Base-by-base conservation (phyloP, 352 stramenopile genomes). In the Phytophthora hibernalis region DNA sequence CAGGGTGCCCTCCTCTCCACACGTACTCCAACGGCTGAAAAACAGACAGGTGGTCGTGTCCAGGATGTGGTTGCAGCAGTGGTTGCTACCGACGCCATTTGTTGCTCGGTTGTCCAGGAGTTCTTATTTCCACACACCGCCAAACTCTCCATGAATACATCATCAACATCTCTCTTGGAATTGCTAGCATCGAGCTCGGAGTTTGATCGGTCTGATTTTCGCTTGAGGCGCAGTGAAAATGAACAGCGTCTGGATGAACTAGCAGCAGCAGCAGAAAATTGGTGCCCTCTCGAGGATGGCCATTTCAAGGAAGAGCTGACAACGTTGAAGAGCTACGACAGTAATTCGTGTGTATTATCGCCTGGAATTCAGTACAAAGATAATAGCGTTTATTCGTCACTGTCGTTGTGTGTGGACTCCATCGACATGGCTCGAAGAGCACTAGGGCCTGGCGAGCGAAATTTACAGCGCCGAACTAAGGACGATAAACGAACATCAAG, bases 371-470 rank as follows among this genome's bases (percentile, higher is more conserved):
- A 16, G 1, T 33, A 22, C n/a, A 52, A 68, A 48, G 59, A 69
- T 9, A 62, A 49, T 24, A 30, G 42, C 15, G 21, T 59, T 6
- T 37, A 65, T 7, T 54, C 52, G 12, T 61, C 68, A 15, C 48
- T 86, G 31, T 68, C 72, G 12, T 52, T 71, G 9, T 86, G 77
- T 55, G 48, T 84, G 2, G 75, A 82, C 30, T 79, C 76, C 4
- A 77, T 84, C 42, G 77, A 86, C 42, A 78, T 82, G 43, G 73
- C 73, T 2, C 51, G 77, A 45, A 78, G 78, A 61, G 42, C 58
- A 6, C 70, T 86, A 49, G 77, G 77, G 1, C 77, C 77, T 12
- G 68, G 75, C 5, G 48, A 77, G 33, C 62, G 62, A 37, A 70
- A 64, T 15, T 35, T 85, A 40, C 49, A 48, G 13, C 35, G 54